phyloP scores from a whole-genome alignment of 352 stramenopile species.

The Globisporangium paroecandrum region DNA sequence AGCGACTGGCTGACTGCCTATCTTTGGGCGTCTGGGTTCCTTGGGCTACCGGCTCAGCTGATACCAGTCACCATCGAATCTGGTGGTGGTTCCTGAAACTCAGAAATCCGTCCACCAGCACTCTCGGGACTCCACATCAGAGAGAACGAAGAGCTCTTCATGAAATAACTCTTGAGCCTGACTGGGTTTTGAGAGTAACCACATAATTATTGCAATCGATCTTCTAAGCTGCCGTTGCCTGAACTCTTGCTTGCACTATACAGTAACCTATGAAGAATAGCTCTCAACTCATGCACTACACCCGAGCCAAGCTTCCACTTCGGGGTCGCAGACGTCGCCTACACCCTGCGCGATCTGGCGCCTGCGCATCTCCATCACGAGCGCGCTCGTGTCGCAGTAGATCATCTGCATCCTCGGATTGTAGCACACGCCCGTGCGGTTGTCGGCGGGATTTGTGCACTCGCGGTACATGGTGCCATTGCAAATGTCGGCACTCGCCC shows the following conservation, averaged over 20 bases:
- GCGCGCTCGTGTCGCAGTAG: constrained; percentile 22
- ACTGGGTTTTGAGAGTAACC: neutral
- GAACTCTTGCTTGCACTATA: neutral
- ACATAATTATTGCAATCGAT: no score
- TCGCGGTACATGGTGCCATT: constrained; percentile 40
- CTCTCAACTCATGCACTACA: constrained; percentile 14
- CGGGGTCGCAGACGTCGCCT: constrained; percentile 22
- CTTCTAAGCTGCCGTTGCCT: neutral
- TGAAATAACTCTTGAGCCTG: neutral
- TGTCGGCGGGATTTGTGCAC: constrained; percentile 17
- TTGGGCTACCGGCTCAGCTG: neutral
- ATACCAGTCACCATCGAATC: neutral
- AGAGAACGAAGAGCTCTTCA: neutral
- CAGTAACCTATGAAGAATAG: neutral
- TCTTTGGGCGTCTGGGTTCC: neutral
- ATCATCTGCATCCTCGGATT: constrained; percentile 31
- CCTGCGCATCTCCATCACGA: constrained; percentile 7
- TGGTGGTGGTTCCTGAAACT: neutral
- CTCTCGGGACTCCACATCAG: neutral
- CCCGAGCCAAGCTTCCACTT: constrained; percentile 32
- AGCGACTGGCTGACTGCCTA: neutral
- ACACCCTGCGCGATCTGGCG: constrained; percentile 13
- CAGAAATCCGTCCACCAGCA: neutral
- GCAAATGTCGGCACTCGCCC: constrained; percentile 26
- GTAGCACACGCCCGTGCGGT: constrained; percentile 30